phyloP scores from a whole-genome alignment of 2,329 filamentous ascomycete species.

The Leptographium wingfieldii region DNA sequence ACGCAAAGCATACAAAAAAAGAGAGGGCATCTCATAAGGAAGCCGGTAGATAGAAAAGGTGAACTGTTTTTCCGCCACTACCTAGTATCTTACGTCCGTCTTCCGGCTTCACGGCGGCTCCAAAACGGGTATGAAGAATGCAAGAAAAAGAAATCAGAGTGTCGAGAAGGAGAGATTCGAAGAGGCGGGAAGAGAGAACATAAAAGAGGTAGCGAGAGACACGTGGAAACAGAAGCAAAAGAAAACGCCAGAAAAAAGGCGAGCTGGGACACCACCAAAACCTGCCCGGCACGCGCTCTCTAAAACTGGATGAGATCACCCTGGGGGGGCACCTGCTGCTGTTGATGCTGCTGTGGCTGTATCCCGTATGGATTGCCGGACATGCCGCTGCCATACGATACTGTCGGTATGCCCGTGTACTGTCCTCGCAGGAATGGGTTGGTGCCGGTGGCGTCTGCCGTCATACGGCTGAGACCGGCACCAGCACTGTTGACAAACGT shows the following conservation, averaged over 20 bases:
- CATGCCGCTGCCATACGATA: slow-evolving; percentile 42
- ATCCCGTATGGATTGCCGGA: slow-evolving; percentile 45
- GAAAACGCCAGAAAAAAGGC: neutral
- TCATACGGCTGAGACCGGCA: slow-evolving; percentile 59
- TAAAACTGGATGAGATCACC: slow-evolving; percentile 52
- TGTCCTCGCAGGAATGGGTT: slow-evolving; percentile 83
- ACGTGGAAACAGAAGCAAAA: neutral
- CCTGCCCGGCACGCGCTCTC: neutral
- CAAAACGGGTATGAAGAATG: slow-evolving; percentile 1
- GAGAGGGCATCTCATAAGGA: neutral
- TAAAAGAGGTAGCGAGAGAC: neutral
- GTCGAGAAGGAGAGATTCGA: neutral
- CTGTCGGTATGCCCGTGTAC: slow-evolving; percentile 62
- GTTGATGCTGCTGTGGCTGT: slow-evolving; percentile 39
- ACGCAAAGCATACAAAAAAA: neutral
- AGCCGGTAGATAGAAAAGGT: neutral
- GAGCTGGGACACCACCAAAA: neutral
- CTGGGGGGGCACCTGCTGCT: slow-evolving; percentile 29
- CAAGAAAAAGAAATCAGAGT: neutral
- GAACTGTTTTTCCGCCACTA: slow-evolving; percentile 1
- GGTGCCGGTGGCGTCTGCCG: slow-evolving; percentile 51
- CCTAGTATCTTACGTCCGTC: slow-evolving; percentile 2
- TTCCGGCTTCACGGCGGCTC: neutral
- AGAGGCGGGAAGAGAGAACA: neutral
- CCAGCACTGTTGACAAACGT: slow-evolving; percentile 96